Conservation (phyloP, 1,284 basidiomycete species). For the Cutaneotrichosporon dermatis region DNA sequence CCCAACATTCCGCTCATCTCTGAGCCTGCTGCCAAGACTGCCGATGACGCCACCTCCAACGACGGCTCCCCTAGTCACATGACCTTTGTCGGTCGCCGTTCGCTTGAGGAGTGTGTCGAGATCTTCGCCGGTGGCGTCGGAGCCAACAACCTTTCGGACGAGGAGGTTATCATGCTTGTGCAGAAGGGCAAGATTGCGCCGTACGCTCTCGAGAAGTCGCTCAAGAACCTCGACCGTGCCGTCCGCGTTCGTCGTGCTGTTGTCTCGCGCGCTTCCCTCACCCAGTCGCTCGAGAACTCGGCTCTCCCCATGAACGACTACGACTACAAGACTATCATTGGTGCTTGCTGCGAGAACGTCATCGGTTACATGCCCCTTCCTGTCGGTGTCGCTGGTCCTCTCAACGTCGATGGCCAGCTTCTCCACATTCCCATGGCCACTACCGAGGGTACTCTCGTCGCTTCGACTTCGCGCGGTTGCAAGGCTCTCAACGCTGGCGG, state of each 20-base stretch:
- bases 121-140: conserved; percentile 76
- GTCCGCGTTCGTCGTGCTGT: conserved; percentile 82
- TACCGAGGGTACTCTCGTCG: conserved; percentile 96
- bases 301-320: conserved; percentile 80
- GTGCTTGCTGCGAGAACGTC: conserved; percentile 99
- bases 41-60: not conserved
- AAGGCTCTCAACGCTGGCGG: conserved; percentile 96
- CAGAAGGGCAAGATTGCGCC: conserved; percentile 90
- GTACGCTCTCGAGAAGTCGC: conserved; percentile 89
- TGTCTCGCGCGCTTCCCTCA: conserved; percentile 82
- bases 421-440: conserved; percentile 98
- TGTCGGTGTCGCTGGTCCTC: conserved; percentile 92
- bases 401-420: conserved; percentile 80
- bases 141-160: conserved; percentile 67
- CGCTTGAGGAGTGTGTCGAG: conserved; percentile 76
- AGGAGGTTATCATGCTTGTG: conserved; percentile 83
- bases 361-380: conserved; percentile 96
- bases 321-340: conserved; percentile 90
- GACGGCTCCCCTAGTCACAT: conserved; percentile 4
- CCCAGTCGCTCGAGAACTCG: conserved; percentile 78
- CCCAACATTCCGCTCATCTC: conserved; percentile 21
- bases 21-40: conserved; percentile 1
- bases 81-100: conserved; percentile 48
- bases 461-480: conserved; percentile 93
- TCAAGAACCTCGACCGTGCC: conserved; percentile 81